Evolutionary conservation across 176 grass and related monocot genomes (phyloP).

Genomic region (Hordeum vulgare): MorexV3_pseudomolecules_assembly NC_058522.1:541115709-541116208

Average conservation of each 20-base stretch:
- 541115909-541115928: conserved; percentile 57
- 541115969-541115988: background rate
- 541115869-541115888: conserved; percentile 21
- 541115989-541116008: background rate
- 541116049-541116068: no score
- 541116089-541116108: no score
- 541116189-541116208: background rate
- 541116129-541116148: background rate
- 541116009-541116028: background rate
- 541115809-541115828: conserved; percentile 47
- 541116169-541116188: background rate
- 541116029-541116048: no score
- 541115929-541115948: conserved; percentile 42
- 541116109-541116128: no score
- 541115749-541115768: conserved; percentile 73
- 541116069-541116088: no score
- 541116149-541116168: no score
- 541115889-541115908: conserved; percentile 17
- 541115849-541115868: conserved; percentile 31
- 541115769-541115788: conserved; percentile 82
- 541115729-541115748: conserved; percentile 74
- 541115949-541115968: background rate
- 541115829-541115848: conserved; percentile 50
- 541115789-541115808: conserved; percentile 62
- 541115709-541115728: conserved; percentile 79